phyloP scores from a whole-genome alignment of 2,329 filamentous ascomycete species.

The Balansia obtecta region DNA sequence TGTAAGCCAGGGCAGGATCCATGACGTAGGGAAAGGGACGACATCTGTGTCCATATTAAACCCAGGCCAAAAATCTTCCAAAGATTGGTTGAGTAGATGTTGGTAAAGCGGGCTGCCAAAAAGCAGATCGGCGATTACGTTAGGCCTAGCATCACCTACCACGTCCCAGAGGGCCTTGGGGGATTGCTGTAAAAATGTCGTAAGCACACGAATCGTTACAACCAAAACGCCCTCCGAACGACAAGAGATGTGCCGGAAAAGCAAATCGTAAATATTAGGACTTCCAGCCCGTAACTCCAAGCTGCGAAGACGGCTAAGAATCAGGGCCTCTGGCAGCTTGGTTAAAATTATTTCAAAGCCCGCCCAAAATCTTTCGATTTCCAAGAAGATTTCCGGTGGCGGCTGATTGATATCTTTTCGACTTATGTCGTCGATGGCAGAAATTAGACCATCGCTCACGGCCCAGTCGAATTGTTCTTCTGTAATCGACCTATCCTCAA shows the following conservation, averaged over 20 bases:
- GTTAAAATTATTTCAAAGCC: slow-evolving; percentile 64
- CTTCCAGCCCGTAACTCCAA: slow-evolving; percentile 52
- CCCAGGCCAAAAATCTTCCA: slow-evolving; percentile 29
- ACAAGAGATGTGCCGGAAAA: slow-evolving; percentile 41
- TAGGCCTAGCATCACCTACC: slow-evolving; percentile 68
- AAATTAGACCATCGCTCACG: slow-evolving; percentile 59
- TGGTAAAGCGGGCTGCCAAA: slow-evolving; percentile 59
- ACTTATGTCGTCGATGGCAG: slow-evolving; percentile 51
- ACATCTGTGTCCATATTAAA: slow-evolving; percentile 32
- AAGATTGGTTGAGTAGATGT: slow-evolving; percentile 47
- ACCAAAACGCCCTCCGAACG: slow-evolving; percentile 47
- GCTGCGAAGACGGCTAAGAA: slow-evolving; percentile 65
- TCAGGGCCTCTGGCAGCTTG: slow-evolving; percentile 58
- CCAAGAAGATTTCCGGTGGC: slow-evolving; percentile 22
- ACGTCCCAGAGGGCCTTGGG: slow-evolving; percentile 79
- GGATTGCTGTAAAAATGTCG: slow-evolving; percentile 59
- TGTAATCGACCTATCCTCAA: slow-evolving; percentile 48
- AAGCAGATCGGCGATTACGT: slow-evolving; percentile 71
- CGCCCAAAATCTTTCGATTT: slow-evolving; percentile 66
- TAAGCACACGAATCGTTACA: slow-evolving; percentile 58
- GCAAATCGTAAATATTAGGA: slow-evolving; percentile 55
- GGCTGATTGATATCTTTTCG: slow-evolving; percentile 26
- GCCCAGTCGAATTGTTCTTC: slow-evolving; percentile 77
- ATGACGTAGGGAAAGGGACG: slow-evolving; percentile 57
- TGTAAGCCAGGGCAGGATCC: slow-evolving; percentile 65